Evolutionary conservation across 2,329 filamentous ascomycete species (phyloP).

Genomic region (Harringtonia lauricola): DNA sequence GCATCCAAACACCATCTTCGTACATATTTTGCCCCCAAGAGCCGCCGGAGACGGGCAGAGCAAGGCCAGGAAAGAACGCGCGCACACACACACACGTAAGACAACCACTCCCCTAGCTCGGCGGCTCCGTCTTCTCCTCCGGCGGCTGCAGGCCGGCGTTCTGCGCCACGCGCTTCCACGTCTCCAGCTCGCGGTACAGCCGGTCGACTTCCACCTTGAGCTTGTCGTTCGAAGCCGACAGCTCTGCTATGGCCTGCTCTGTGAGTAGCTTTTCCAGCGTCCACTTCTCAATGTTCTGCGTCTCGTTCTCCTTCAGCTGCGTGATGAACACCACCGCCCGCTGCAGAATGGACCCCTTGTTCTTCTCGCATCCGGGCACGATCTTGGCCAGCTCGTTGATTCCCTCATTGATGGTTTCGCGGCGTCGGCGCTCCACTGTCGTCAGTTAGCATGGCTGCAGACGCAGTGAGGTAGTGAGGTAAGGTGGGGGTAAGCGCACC

Average conservation of each 20-base stretch:
- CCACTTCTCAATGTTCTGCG: slow-evolving; percentile 91
- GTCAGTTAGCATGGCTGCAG: slow-evolving; percentile 12
- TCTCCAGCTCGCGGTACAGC: slow-evolving; percentile 66
- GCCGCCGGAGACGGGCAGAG: too few relatives aligned
- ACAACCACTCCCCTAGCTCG: slow-evolving; percentile 5
- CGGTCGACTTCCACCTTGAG: slow-evolving; percentile 71
- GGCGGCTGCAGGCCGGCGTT: slow-evolving; percentile 42
- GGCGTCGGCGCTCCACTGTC: slow-evolving; percentile 84
- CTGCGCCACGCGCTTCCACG: slow-evolving; percentile 63
- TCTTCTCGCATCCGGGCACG: slow-evolving; percentile 95
- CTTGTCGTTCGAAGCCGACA: slow-evolving; percentile 79
- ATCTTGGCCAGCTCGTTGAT: slow-evolving; percentile 98
- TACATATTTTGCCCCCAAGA: background rate
- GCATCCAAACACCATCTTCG: too few relatives aligned
- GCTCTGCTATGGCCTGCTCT: slow-evolving; percentile 79
- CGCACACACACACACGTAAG: too few relatives aligned
- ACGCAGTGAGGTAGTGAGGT: too few relatives aligned
- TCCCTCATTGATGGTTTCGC: slow-evolving; percentile 97
- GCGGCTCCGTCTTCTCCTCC: slow-evolving; percentile 23
- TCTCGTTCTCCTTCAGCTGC: slow-evolving; percentile 88
- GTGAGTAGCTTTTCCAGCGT: slow-evolving; percentile 82
- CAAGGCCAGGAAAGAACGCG: too few relatives aligned
- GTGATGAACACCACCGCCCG: slow-evolving; percentile 90
- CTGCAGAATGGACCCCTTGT: slow-evolving; percentile 93
- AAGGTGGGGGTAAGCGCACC: too few relatives aligned